phyloP scores from a whole-genome alignment of 2,329 filamentous ascomycete species.

The Thielaviopsis cerberus region DNA sequence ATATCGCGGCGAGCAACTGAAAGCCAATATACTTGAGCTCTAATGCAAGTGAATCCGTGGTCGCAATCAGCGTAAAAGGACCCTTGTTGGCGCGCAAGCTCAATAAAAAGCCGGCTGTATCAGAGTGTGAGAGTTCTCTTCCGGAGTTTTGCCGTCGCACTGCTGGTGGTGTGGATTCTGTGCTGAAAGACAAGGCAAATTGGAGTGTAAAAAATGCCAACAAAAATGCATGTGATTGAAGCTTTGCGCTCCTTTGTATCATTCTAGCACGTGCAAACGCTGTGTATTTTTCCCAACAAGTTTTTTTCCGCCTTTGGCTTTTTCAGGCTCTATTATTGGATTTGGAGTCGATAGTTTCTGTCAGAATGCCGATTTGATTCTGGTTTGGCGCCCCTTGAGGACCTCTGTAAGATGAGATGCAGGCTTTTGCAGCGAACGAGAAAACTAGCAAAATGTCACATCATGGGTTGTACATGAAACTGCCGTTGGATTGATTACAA shows the following conservation, averaged over 20 bases:
- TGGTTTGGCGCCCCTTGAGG: not conserved
- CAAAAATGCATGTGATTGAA: constrained; percentile 12
- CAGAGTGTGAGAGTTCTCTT: no score
- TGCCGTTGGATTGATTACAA: not conserved
- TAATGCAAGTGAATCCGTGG: no score
- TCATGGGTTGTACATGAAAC: not conserved
- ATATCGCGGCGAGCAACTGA: no score
- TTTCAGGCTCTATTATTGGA: not conserved
- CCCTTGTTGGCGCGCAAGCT: no score
- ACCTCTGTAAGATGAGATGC: not conserved
- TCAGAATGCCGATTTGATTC: no score
- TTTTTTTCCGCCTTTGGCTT: constrained; percentile 4
- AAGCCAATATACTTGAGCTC: no score
- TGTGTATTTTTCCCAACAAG: constrained; percentile 10
- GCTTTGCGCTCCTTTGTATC: constrained; percentile 4
- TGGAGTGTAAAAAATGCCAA: not conserved
- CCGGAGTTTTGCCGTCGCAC: no score
- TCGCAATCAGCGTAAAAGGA: no score
- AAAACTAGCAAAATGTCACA: not conserved
- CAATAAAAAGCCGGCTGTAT: no score
- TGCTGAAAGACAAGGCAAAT: not conserved
- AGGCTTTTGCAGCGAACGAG: not conserved
- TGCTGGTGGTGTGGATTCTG: no score
- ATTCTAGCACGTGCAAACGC: constrained; percentile 10
- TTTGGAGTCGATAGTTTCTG: not conserved